A percentile compares a stretch with the other conserved stretches of the same genome.
These are phyloP conservation scores for Lonicera japonica DNA, from an alignment of 129 eudicot species.

Conservation along the genomic window DNA sequence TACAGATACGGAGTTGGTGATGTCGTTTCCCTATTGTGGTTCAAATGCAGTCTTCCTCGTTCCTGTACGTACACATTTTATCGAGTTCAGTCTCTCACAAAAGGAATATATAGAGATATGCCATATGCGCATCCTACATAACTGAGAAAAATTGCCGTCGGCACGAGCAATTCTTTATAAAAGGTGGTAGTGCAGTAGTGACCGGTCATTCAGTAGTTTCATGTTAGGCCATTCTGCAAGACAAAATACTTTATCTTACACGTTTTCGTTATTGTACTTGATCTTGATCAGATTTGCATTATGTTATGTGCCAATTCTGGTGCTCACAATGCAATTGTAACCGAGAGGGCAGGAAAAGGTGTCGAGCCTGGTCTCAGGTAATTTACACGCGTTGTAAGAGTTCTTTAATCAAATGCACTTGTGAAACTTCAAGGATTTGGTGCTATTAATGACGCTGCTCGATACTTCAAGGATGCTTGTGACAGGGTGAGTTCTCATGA, in stretches of 20 bases:
- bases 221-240: too few relatives aligned
- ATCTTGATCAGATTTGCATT: conserved; percentile 73
- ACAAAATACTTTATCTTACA: too few relatives aligned
- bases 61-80: conserved; percentile 91
- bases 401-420: conserved; percentile 7
- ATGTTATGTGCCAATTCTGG: conserved; percentile 99
- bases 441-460: conserved; percentile 97
- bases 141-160: too few relatives aligned
- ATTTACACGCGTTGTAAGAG: not conserved
- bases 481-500: conserved; percentile 58
- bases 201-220: too few relatives aligned
- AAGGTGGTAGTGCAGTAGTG: too few relatives aligned
- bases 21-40: conserved; percentile 96
- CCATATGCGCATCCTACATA: too few relatives aligned
- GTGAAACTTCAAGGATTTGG: conserved; percentile 69
- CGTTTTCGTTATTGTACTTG: conserved; percentile 6
- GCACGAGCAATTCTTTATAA: too few relatives aligned
- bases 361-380: conserved; percentile 95
- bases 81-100: conserved; percentile 75
- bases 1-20: too few relatives aligned
- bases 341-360: conserved; percentile 99
- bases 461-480: conserved; percentile 97
- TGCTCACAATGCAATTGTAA: conserved; percentile 96
- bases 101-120: too few relatives aligned
- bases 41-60: conserved; percentile 95